Evolutionary conservation across 129 eudicot genomes (phyloP).

Genomic region (Lactuca sativa): DNA sequence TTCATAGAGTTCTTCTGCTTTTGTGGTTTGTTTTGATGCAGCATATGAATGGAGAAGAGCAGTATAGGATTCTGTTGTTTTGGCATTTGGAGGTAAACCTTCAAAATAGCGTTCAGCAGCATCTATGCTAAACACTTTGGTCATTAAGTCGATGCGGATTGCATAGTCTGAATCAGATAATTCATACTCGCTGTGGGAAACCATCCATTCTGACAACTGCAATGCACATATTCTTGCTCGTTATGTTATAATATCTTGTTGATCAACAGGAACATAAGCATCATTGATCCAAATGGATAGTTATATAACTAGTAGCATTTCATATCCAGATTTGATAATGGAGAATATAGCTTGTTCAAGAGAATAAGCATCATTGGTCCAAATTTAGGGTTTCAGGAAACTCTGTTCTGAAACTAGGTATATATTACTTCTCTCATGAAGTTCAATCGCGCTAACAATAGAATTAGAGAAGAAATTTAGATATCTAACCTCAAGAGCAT

Average conservation of each 20-base stretch:
- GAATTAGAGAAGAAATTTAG: neutral
- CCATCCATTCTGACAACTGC: conserved; percentile 98
- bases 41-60: conserved; percentile 91
- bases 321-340: neutral
- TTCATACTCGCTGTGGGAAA: conserved; percentile 56
- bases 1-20: conserved; percentile 75
- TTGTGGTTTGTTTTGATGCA: conserved; percentile 54
- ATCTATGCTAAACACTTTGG: conserved; percentile 88
- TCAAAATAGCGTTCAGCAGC: conserved; percentile 94
- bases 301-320: conserved; percentile 5
- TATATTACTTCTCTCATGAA: neutral
- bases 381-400: conserved; percentile 10
- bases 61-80: conserved; percentile 90
- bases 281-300: neutral
- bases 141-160: conserved; percentile 73
- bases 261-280: neutral
- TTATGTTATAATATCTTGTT: neutral
- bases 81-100: conserved; percentile 59
- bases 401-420: neutral
- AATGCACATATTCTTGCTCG: conserved; percentile 12
- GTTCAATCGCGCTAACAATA: neutral
- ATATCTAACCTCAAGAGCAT: conserved; percentile 83
- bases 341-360: too few relatives aligned
- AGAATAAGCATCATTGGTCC: neutral
- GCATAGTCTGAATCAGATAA: conserved; percentile 84